phyloP scores from a whole-genome alignment of 176 grass and related monocot species.

The Ensete glaucum region DNA sequence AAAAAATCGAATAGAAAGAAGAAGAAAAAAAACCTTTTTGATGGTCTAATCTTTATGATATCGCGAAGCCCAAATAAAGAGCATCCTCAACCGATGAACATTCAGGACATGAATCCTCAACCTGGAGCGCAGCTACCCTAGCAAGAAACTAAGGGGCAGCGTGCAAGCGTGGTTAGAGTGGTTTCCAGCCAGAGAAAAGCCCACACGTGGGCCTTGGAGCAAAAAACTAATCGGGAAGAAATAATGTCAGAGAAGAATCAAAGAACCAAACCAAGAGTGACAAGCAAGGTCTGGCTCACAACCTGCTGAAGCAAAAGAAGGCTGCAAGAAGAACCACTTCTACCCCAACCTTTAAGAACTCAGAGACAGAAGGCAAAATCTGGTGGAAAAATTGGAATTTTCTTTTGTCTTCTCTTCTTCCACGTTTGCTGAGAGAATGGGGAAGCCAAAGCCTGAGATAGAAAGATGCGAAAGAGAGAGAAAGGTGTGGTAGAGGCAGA shows the following conservation, averaged over 20 bases:
- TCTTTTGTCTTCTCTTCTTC: too few relatives aligned
- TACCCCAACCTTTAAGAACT: too few relatives aligned
- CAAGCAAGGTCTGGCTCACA: too few relatives aligned
- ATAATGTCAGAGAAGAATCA: neutral
- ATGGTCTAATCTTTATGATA: conserved; percentile 4
- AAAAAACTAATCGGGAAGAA: neutral
- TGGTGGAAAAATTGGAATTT: conserved; percentile 1
- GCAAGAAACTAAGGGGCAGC: neutral
- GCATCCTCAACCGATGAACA: neutral
- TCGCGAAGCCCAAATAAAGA: neutral
- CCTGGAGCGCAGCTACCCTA: neutral
- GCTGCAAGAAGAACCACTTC: too few relatives aligned
- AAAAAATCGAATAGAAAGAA: neutral
- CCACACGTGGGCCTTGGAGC: neutral
- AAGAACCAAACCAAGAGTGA: neutral
- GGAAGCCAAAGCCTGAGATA: conserved; percentile 9
- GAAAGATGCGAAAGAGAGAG: neutral
- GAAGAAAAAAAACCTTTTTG: neutral
- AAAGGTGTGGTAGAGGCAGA: conserved; percentile 1
- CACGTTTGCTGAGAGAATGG: neutral
- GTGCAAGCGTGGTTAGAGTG: neutral
- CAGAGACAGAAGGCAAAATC: neutral
- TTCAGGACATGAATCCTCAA: neutral
- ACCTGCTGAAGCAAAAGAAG: too few relatives aligned
- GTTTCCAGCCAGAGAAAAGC: neutral